phyloP scores from a whole-genome alignment of 2,329 filamentous ascomycete species.

The Aspergillus clavatus region DNA sequence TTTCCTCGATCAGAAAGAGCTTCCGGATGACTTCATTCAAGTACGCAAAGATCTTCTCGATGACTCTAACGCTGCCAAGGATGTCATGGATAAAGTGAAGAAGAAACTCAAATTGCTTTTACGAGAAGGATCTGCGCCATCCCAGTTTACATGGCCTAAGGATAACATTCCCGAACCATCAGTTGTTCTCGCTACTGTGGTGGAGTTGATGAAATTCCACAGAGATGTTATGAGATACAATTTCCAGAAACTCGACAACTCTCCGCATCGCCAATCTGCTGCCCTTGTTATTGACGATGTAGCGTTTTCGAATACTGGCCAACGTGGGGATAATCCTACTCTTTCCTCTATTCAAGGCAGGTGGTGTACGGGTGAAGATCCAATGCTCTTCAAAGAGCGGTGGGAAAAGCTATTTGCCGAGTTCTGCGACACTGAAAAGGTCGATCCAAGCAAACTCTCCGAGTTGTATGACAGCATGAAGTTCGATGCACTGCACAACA shows the following conservation, averaged over 20 bases:
- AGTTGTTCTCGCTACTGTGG: conserved; percentile 83
- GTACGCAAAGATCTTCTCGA: conserved; percentile 93
- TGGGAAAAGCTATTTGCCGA: conserved; percentile 98
- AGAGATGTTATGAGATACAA: conserved; percentile 93
- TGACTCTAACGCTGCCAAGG: conserved; percentile 96
- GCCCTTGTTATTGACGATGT: not conserved
- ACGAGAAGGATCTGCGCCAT: conserved; percentile 85
- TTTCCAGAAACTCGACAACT: conserved; percentile 71
- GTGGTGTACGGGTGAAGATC: conserved; percentile 96
- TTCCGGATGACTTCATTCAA: conserved; percentile 79
- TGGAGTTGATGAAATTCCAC: conserved; percentile 97
- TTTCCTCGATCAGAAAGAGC: conserved; percentile 81
- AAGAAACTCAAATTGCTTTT: conserved; percentile 95
- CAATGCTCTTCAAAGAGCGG: conserved; percentile 87
- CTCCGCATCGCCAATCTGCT: conserved; percentile 5
- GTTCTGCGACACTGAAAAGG: conserved; percentile 94
- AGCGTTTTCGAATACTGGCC: conserved; percentile 13
- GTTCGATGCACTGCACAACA: conserved; percentile 94
- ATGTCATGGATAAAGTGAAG: conserved; percentile 99
- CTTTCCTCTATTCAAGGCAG: conserved; percentile 73
- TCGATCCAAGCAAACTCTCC: conserved; percentile 97
- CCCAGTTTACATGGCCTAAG: conserved; percentile 95
- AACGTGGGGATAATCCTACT: conserved; percentile 44
- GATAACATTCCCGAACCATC: conserved; percentile 91
- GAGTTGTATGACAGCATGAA: conserved; percentile 99